These are phyloP conservation scores for Phytophthora quininea DNA, from an alignment of 352 stramenopile genomes.

Conservation along the genomic window DNA sequence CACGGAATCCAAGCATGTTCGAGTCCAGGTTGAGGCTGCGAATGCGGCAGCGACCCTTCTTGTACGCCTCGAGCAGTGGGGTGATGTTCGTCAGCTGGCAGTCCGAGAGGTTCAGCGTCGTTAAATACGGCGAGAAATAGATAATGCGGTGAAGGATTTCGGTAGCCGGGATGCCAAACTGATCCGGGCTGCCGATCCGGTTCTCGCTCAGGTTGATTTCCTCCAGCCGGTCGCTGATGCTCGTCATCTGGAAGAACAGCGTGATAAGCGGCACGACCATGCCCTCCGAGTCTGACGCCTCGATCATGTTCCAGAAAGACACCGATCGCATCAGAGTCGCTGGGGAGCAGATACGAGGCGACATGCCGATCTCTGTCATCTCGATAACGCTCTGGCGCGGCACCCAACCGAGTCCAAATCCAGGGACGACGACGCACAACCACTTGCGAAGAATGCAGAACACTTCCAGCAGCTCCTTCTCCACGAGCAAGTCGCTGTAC, in stretches of 20 bases:
- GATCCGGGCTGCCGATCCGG: slow-evolving; percentile 56
- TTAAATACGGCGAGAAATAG: slow-evolving; percentile 65
- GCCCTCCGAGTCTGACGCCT: slow-evolving; percentile 45
- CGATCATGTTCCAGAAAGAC: slow-evolving; percentile 64
- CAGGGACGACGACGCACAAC: slow-evolving; percentile 57
- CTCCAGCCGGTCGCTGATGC: slow-evolving; percentile 57
- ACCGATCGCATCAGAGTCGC: slow-evolving; percentile 47
- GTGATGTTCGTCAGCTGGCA: slow-evolving; percentile 62
- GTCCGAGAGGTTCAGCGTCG: slow-evolving; percentile 49
- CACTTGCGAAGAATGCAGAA: slow-evolving; percentile 63
- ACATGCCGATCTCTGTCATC: slow-evolving; percentile 60
- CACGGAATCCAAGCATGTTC: slow-evolving; percentile 60
- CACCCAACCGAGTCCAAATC: slow-evolving; percentile 63
- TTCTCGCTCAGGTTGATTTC: slow-evolving; percentile 66
- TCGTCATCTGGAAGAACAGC: slow-evolving; percentile 63
- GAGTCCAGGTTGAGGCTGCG: slow-evolving; percentile 55
- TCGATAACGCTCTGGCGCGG: slow-evolving; percentile 50
- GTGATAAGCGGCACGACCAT: slow-evolving; percentile 60
- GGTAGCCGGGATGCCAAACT: slow-evolving; percentile 53
- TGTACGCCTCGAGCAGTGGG: slow-evolving; percentile 54
- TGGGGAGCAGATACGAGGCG: slow-evolving; percentile 53
- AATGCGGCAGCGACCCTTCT: slow-evolving; percentile 52
- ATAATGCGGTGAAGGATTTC: slow-evolving; percentile 63
- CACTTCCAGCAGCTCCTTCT: slow-evolving; percentile 57
- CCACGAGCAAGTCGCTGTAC: slow-evolving; percentile 45